Base-by-base conservation (phyloP, 2,329 filamentous ascomycete genomes). In the Epichloe bromicola region DNA sequence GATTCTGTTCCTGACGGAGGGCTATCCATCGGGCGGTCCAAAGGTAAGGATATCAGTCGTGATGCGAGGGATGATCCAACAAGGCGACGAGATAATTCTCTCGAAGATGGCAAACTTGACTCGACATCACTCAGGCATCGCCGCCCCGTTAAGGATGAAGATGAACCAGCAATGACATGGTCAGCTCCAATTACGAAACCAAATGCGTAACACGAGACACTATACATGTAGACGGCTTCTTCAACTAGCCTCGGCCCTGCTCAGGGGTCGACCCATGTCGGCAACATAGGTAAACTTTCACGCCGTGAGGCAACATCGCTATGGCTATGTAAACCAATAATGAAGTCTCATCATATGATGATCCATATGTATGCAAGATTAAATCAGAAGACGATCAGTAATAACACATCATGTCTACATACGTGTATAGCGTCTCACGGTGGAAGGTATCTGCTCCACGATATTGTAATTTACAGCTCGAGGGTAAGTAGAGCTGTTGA, bases 41-140 rank as follows among this genome's bases (percentile, higher is more conserved):
- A 75, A 60, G 74, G 78, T 17, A 76, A 74, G 45, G 78, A 82
- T 34, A 62, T 73, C 14, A 68, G 70, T 17, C 71, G 70, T 36
- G 75, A 79, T 46, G 52, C 75, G 41, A 70, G 72, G 48, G 74
- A 76, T 12, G 76, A 80, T 53, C 68, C 71, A 12, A 67, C 37
- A 12, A 26, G 49, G 20, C 53, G 72, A 41, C 70, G 68, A 50
- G 74, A 75, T 51, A 62, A 69, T 8, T 68, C 71, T 40, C 68
- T 70, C 5, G 76, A 78, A 56, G 64, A 67, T 17, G 66, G 58
- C 62, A 71, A 45, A 56, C 67, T 56, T 38, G 70, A 65, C 36
- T 58, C 64, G 54, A 57, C 62, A 57, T 58, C 67, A 51, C 56
- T 77, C 55, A 64, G 71, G 51, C 63, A 69, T 51, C 61, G 70